A percentile compares a stretch with the other conserved stretches of the same genome.
These are phyloP conservation scores for Vitis hybrid DNA, from an alignment of 177 flowering plant species.

Conservation along the genomic window DNA sequence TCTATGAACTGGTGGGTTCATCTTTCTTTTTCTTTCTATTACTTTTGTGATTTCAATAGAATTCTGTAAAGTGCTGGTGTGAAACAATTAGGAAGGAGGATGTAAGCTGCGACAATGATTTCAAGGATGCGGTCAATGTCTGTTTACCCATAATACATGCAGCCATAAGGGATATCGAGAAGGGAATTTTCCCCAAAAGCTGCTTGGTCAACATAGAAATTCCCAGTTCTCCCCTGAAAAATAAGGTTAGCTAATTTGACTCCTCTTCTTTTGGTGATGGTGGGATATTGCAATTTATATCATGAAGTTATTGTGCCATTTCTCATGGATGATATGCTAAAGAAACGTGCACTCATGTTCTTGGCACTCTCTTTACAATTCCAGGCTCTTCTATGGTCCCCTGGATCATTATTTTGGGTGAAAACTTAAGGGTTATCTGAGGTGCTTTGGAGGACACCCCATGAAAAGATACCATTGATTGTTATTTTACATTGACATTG, in stretches of 20 bases:
- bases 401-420: too few relatives aligned
- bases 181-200: conserved; percentile 68
- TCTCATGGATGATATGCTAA: too few relatives aligned
- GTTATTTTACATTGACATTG: too few relatives aligned
- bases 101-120: conserved; percentile 82
- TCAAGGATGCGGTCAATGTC: conserved; percentile 82
- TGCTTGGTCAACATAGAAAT: conserved; percentile 67
- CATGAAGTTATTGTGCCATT: too few relatives aligned
- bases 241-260: conserved; percentile 51
- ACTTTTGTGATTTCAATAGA: not conserved
- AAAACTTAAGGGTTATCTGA: too few relatives aligned
- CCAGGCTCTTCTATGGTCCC: too few relatives aligned
- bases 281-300: too few relatives aligned
- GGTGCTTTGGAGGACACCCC: too few relatives aligned
- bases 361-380: too few relatives aligned
- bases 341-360: too few relatives aligned
- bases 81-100: conserved; percentile 71
- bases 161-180: conserved; percentile 70
- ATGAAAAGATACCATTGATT: too few relatives aligned
- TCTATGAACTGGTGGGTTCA: conserved; percentile 79
- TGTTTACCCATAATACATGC: conserved; percentile 83
- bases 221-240: conserved; percentile 68
- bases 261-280: too few relatives aligned
- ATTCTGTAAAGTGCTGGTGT: conserved; percentile 5
- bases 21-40: not conserved